phyloP scores from a whole-genome alignment of 2,329 filamentous ascomycete genomes.

The Diaporthe vaccinii region DNA sequence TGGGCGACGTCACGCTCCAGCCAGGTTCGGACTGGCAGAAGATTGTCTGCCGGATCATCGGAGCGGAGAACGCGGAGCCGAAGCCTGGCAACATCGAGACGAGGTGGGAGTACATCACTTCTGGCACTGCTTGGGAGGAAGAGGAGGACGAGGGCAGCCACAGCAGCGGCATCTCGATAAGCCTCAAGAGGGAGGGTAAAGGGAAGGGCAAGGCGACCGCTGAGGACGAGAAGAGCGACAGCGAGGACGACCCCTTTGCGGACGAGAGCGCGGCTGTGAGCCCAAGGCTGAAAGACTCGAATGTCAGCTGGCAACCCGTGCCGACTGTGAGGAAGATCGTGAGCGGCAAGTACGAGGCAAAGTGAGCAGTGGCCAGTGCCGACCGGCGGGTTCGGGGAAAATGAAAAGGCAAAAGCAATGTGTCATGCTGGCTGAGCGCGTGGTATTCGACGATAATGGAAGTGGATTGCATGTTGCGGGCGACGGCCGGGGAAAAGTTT shows the following conservation, averaged over 20 bases:
- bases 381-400: background rate
- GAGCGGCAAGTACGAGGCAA: slow-evolving; percentile 81
- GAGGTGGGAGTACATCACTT: slow-evolving; percentile 75
- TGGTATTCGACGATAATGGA: slow-evolving; percentile 27
- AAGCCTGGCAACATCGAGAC: slow-evolving; percentile 85
- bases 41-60: slow-evolving; percentile 84
- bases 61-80: slow-evolving; percentile 78
- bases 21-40: slow-evolving; percentile 73
- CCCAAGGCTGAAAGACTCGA: slow-evolving; percentile 42
- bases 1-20: slow-evolving; percentile 78
- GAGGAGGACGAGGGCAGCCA: slow-evolving; percentile 57
- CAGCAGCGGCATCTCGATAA: slow-evolving; percentile 74
- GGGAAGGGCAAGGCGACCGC: slow-evolving; percentile 65
- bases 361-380: slow-evolving; percentile 42
- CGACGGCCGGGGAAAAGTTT: background rate
- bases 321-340: slow-evolving; percentile 76
- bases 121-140: slow-evolving; percentile 43
- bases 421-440: background rate
- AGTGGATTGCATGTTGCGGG: slow-evolving; percentile 15
- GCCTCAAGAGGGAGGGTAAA: slow-evolving; percentile 63
- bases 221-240: slow-evolving; percentile 51
- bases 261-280: slow-evolving; percentile 61
- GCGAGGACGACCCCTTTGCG: slow-evolving; percentile 77
- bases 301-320: slow-evolving; percentile 74
- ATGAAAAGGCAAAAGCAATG: slow-evolving; percentile 2